Percentiles rank a stretch among this genome's conserved stretches.
These are phyloP conservation scores for Trichosporon asahii DNA, from an alignment of 1,284 basidiomycete species.

Conservation along the genomic window DNA sequence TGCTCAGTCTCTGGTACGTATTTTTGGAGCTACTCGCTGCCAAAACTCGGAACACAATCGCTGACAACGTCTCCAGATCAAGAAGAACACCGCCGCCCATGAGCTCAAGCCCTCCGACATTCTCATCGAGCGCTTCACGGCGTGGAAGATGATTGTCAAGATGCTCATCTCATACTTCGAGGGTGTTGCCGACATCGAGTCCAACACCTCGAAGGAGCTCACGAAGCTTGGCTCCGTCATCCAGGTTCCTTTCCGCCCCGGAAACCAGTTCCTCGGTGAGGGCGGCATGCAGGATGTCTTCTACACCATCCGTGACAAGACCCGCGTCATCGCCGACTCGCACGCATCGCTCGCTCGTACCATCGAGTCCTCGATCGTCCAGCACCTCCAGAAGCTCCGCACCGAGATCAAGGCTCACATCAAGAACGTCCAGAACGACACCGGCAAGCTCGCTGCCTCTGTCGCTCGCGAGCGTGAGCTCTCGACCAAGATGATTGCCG, in stretches of 20 bases:
- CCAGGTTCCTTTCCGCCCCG: conserved; percentile 92
- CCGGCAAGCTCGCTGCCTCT: conserved; percentile 86
- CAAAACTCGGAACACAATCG: not conserved
- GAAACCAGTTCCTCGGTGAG: conserved; percentile 93
- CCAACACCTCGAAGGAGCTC: conserved; percentile 89
- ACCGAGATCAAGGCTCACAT: conserved; percentile 94
- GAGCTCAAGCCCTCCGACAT: conserved; percentile 93
- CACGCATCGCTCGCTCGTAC: conserved; percentile 95
- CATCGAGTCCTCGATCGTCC: conserved; percentile 94
- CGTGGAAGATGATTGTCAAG: conserved; percentile 77
- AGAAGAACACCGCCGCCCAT: conserved; percentile 81
- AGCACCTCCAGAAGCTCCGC: conserved; percentile 91
- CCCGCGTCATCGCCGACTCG: conserved; percentile 88
- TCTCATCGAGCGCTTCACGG: conserved; percentile 80
- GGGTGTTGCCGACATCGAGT: conserved; percentile 91
- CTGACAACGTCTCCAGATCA: conserved; percentile 56
- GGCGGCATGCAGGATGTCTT: conserved; percentile 91
- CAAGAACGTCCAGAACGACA: conserved; percentile 98
- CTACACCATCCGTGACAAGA: conserved; percentile 91
- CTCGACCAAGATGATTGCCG: conserved; percentile 80
- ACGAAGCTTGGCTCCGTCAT: conserved; percentile 95
- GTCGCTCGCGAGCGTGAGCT: conserved; percentile 93
- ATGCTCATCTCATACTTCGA: conserved; percentile 73
- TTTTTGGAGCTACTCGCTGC: not conserved
- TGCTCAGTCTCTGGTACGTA: conserved; percentile 64